Conservation (phyloP, 2,329 filamentous ascomycete genomes). For the Orbilia javanica region DNA sequence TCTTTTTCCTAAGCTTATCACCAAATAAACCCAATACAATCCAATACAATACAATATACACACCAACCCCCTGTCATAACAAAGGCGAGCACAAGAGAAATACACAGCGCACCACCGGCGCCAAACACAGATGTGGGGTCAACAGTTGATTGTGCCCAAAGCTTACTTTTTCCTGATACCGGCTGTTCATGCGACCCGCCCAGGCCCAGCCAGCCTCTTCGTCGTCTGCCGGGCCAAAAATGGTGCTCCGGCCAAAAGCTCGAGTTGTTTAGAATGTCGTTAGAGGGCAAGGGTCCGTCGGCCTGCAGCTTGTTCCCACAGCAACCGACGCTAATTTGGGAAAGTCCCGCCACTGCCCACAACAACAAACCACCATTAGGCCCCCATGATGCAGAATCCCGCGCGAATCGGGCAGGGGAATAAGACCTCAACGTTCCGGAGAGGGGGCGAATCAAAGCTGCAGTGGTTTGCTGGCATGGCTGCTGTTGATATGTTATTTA, state of each 20-base stretch:
- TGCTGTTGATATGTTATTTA: background rate
- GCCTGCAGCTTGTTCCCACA: slow-evolving; percentile 33
- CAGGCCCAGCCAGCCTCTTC: background rate
- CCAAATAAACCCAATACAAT: background rate
- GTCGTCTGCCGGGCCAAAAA: too few relatives aligned
- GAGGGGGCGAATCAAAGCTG: slow-evolving; percentile 38
- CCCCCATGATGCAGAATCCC: slow-evolving; percentile 22
- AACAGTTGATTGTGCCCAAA: slow-evolving; percentile 2
- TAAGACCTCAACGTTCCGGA: slow-evolving; percentile 27
- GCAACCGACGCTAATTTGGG: slow-evolving; percentile 38
- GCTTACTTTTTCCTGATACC: slow-evolving; percentile 20
- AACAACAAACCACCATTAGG: slow-evolving; percentile 33
- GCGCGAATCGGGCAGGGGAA: slow-evolving; percentile 29
- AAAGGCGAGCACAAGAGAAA: slow-evolving; percentile 24
- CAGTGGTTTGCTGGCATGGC: slow-evolving; percentile 15
- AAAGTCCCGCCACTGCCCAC: slow-evolving; percentile 24
- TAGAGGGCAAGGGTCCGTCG: slow-evolving; percentile 26
- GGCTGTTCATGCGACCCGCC: slow-evolving; percentile 5
- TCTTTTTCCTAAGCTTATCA: background rate
- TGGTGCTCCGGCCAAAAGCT: background rate
- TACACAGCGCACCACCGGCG: slow-evolving; percentile 11
- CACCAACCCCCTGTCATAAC: slow-evolving; percentile 44
- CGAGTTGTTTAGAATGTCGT: slow-evolving; percentile 55
- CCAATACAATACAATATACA: background rate
- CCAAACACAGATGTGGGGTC: slow-evolving; percentile 44